A percentile compares a stretch with the other conserved stretches of the same genome.
Evolutionary conservation across 345 rosid species (phyloP).

Genomic region (Stellera chamaejasme): DNA sequence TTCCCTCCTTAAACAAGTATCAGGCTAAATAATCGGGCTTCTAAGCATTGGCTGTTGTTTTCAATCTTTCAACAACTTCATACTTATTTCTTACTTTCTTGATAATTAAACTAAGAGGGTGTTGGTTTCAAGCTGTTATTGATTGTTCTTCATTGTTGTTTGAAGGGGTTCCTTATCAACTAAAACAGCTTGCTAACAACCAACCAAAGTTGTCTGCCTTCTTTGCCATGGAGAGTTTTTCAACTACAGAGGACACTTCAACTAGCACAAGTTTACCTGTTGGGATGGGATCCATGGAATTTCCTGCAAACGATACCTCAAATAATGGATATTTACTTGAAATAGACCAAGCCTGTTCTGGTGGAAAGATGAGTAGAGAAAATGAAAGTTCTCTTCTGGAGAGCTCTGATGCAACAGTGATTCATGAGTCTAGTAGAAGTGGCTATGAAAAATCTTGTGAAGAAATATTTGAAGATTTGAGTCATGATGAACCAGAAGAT

Average conservation of each 20-base stretch:
- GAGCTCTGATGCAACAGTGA: slow-evolving; percentile 15
- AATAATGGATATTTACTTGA: slow-evolving; percentile 25
- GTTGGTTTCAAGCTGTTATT: not conserved
- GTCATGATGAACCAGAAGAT: slow-evolving; percentile 22
- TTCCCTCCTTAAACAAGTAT: too few relatives aligned
- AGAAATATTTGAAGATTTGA: slow-evolving; percentile 20
- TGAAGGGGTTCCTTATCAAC: slow-evolving; percentile 88
- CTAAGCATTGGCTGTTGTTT: not conserved
- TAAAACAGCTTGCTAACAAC: slow-evolving; percentile 70
- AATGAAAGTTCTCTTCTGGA: slow-evolving; percentile 18
- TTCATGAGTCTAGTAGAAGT: slow-evolving; percentile 21
- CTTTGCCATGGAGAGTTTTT: slow-evolving; percentile 39
- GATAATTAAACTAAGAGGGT: not conserved
- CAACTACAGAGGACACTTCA: slow-evolving; percentile 20
- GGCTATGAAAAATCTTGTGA: slow-evolving; percentile 21
- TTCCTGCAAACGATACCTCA: slow-evolving; percentile 25
- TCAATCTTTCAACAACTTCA: not conserved
- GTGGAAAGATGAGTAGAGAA: slow-evolving; percentile 20
- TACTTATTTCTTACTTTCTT: not conserved
- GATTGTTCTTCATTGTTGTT: slow-evolving; percentile 11
- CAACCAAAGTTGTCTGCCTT: slow-evolving; percentile 83
- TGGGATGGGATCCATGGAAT: slow-evolving; percentile 25
- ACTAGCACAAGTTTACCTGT: slow-evolving; percentile 18
- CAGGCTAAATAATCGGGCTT: too few relatives aligned
- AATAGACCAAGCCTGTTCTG: slow-evolving; percentile 21